A percentile compares a stretch with the other conserved stretches of the same genome.
phyloP scores from a whole-genome alignment of 2,329 filamentous ascomycete species.

The Aspergillus jensenii region DNA sequence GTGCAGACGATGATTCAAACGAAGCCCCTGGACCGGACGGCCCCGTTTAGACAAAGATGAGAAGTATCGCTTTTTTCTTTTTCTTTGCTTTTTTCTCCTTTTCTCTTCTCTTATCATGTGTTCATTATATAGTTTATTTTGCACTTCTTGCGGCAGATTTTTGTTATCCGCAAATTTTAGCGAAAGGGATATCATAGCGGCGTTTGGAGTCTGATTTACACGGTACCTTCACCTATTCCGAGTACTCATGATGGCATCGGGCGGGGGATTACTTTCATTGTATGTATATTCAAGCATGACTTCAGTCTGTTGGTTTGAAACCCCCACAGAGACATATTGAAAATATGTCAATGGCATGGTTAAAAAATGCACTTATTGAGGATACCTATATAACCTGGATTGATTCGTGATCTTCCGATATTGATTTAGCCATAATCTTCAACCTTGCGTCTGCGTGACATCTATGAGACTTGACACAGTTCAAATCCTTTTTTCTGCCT shows the following conservation, averaged over 20 bases:
- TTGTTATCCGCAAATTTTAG: constrained; percentile 6
- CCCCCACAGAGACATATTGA: background rate
- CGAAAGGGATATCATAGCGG: constrained; percentile 13
- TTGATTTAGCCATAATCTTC: background rate
- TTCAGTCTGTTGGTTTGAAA: background rate
- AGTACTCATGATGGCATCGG: background rate
- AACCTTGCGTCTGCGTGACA: background rate
- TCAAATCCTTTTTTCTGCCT: too few relatives aligned
- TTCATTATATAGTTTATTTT: constrained; percentile 13
- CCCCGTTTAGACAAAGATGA: constrained; percentile 13
- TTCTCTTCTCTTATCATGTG: constrained; percentile 13
- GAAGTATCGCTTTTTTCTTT: background rate
- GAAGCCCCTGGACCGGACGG: constrained; percentile 22
- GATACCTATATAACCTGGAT: background rate
- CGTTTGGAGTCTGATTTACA: constrained; percentile 5
- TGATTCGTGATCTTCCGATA: background rate
- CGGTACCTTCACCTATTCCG: background rate
- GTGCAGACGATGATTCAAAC: constrained; percentile 23
- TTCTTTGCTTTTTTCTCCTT: background rate
- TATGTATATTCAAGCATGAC: constrained; percentile 1
- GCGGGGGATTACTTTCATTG: background rate
- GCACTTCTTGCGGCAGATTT: background rate
- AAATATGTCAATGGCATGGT: background rate
- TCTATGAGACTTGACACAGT: background rate
- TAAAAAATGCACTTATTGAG: background rate